Base-by-base conservation (phyloP, 495 filamentous ascomycete species). In the Lophium mytilinum region DNA sequence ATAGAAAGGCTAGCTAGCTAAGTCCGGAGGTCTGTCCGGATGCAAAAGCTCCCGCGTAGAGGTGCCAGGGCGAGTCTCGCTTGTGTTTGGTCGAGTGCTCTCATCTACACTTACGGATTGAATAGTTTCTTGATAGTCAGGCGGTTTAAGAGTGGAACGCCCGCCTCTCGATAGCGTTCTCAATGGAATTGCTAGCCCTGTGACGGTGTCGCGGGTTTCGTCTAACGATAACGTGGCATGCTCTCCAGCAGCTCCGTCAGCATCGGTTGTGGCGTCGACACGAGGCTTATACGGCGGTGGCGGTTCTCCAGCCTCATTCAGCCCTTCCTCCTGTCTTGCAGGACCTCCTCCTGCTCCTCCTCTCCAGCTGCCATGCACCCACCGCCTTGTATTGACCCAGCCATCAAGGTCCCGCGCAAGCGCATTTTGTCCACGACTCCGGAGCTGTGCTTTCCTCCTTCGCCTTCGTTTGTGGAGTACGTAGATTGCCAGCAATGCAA, bases 231-330 rank as follows among this genome's bases (percentile, higher is more conserved):
- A 30, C 24, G 24, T 30, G 4, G 6, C 18, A 9, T 1, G 17
- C 1, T 3, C 21, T 21, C 1, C 21, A 5, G 18, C 40, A 50
- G 50, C 45, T 18, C 35, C 45, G 19, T 55, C 65, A 56, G 57
- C 35, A 30, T 30, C 24, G 9, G 37, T 41, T 34, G 46, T 55
- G 18, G 15, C 50, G 30, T 54, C 49, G 35, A 46, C 51, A 50
- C 43, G 55, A 4, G 67, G 62, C 46, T 64, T 49, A 60, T 75
- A 75, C 1, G 71, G 67, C 40, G 73, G 73, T 9, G 73, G 73
- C 9, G 73, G 69, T 56, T 74, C 72, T 18, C 71, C 73, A 9
- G 60, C 37, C 61, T 74, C 73, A 60, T 75, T 66, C 24, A 75
- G 55, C 30, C 73, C 73, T 54, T 75, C 73, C 47, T 71, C 70